Base-by-base conservation (phyloP, 2,329 filamentous ascomycete species). In the Raffaelea ambrosiae region DNA sequence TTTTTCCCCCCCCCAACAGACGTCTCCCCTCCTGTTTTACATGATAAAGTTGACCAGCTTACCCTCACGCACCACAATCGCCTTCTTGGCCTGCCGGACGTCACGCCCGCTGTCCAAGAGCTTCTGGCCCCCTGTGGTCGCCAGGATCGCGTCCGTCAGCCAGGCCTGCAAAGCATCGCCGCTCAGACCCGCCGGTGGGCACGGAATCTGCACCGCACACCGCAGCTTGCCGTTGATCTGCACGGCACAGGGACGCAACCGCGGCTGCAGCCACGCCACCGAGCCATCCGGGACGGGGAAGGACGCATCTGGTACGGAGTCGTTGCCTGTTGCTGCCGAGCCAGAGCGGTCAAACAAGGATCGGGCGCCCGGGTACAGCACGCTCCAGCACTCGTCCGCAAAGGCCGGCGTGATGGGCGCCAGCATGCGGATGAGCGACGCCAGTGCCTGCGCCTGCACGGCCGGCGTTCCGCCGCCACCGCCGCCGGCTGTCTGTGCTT, bases 401-500 rank as follows among this genome's bases (percentile, higher is more conserved):
- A 93, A 80, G 0, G 85, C 86, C 0, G 89, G 89, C 0, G 86
- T 79, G 46, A 95, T 80, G 4, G 89, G 89, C 0, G 87, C 85
- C 56, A 90, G 70, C 68, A 95, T 79, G 44, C 79, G 79, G 38
- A 91, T 61, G 9, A 94, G 73, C 3, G 71, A 67, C 1, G 71
- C 70, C 1, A 72, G 63, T 0, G 80, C 73, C 21, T 73, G 65
- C 40, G 69, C 64, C 59, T 66, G 68, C 54, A 86, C 59, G 4
- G 64, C 44, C 3, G 60, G 56, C 35, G 70, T 67, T 29, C 26
- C 26, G 7, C 26, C 26, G 13, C 26, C 26, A 29, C 26, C 26
- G 26, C 26, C 26, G 7, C 26, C 26, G n/a, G n/a, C n/a, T n/a
- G n/a, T n/a, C n/a, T n/a, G n/a, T n/a, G n/a, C n/a, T n/a, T n/a